Evolutionary conservation across 1,284 basidiomycete genomes (phyloP).

Genomic region (Xerocomus amazonicus): DNA sequence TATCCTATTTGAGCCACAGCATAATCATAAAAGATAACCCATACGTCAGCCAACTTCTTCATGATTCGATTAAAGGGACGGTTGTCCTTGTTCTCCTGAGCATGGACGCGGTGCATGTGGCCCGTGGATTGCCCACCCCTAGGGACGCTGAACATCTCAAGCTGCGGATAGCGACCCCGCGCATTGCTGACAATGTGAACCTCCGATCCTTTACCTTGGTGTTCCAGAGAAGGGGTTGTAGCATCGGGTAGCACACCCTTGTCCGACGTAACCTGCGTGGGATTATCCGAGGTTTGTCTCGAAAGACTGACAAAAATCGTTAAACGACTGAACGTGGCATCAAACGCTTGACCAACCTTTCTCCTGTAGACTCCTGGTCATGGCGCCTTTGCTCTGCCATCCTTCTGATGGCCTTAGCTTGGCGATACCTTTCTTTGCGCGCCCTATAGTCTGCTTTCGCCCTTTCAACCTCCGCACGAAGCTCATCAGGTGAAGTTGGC

Average conservation of each 20-base stretch:
- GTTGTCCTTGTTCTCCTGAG: constrained; percentile 33
- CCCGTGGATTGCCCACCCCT: constrained; percentile 37
- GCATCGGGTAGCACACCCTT: not conserved
- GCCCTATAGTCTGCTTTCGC: constrained; percentile 64
- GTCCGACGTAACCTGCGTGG: constrained; percentile 8
- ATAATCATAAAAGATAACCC: constrained; percentile 14
- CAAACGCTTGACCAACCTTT: constrained; percentile 30
- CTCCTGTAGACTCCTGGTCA: constrained; percentile 25
- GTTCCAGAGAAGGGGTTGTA: constrained; percentile 10
- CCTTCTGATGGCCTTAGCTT: constrained; percentile 49
- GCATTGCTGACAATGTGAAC: constrained; percentile 56
- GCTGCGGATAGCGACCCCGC: constrained; percentile 52
- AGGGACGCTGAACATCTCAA: constrained; percentile 56
- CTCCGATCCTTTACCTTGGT: constrained; percentile 12
- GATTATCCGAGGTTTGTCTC: constrained; percentile 25
- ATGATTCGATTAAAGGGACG: constrained; percentile 45
- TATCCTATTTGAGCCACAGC: constrained; percentile 11
- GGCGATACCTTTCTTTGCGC: constrained; percentile 65
- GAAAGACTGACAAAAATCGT: constrained; percentile 20
- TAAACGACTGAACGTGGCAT: constrained; percentile 4
- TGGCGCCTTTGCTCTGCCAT: constrained; percentile 34
- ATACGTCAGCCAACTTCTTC: constrained; percentile 46
- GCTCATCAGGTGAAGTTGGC: constrained; percentile 35
- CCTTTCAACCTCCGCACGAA: constrained; percentile 59
- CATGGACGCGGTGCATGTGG: constrained; percentile 22